Evolutionary conservation across 1,284 basidiomycete genomes (phyloP), one percentile per base, ranked within the genome.

Genomic region (Caloboletus inedulis): DNA sequence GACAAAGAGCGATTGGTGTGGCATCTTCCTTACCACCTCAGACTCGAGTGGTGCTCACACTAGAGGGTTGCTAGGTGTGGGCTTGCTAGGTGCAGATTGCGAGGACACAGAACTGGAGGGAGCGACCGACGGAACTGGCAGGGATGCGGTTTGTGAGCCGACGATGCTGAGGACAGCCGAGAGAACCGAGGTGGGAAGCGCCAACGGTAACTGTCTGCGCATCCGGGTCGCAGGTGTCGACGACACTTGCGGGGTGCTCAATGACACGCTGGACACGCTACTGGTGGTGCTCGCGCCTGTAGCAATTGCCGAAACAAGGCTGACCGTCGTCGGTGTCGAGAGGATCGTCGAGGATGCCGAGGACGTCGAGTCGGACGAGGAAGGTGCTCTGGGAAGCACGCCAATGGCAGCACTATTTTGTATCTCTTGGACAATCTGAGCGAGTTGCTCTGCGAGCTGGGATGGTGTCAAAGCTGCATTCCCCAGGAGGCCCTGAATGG

Each of bases 181-280:
- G 18, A 34, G 47, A 29, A 8, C 2, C n/a, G 44, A 16, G 9
- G 13, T 7, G 6, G 35, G 30, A 31, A 12, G 23, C 7, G 6
- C 31, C 1, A 44, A 7, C 30, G 52, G 27, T 13, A 23, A 1
- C 43, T 66, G 64, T 55, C 64, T 54, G 35, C 51, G 61, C 47
- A 59, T 49, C 21, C 48, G 46, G 13, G 39, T 18, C 23, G 3
- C 34, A 8, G 35, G n/a, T 40, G 27, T 27, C 21, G 52, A 43
- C 23, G 59, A 36, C 18, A 42, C 12, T 39, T 43, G 41, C 13
- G 47, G 18, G 19, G 34, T 39, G 30, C 44, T 43, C 31, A 10
- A 49, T 1, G 45, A 49, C 34, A 21, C 29, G 45, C 30, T 42
- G 43, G 48, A 48, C 5, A 36, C 3, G 27, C 16, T 35, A 18